A percentile compares a stretch with the other conserved stretches of the same genome.
Conservation (phyloP, 495 filamentous ascomycete genomes). For the Aspergillus taichungensis region DNA sequence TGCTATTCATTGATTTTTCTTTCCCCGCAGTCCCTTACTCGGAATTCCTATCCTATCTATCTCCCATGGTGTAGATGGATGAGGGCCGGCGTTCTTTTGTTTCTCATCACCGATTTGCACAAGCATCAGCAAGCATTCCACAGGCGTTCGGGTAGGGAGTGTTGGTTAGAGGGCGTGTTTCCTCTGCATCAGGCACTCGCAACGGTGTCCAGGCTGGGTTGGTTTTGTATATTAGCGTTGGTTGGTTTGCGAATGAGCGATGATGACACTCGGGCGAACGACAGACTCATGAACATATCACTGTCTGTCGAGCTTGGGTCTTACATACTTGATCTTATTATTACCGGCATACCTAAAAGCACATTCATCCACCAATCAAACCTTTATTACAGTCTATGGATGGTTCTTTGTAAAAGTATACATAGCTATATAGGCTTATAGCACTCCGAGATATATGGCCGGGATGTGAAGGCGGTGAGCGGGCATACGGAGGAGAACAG, state of each 20-base stretch:
- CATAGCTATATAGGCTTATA: too few relatives aligned
- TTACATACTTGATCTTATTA: conserved; percentile 13
- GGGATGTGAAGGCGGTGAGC: conserved; percentile 1
- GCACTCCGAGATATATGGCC: too few relatives aligned
- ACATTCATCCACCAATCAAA: too few relatives aligned
- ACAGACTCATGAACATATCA: conserved; percentile 16
- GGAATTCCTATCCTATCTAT: conserved; percentile 4
- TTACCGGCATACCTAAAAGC: conserved; percentile 2
- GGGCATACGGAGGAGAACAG: background rate
- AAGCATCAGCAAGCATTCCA: conserved; percentile 25
- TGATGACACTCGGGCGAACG: conserved; percentile 3
- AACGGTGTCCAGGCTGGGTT: conserved; percentile 13
- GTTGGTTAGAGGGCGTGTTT: conserved; percentile 21
- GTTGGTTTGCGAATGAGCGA: conserved; percentile 15
- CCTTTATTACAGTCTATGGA: too few relatives aligned
- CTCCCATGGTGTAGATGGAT: conserved; percentile 5
- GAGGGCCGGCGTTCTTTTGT: conserved; percentile 15
- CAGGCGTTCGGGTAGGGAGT: conserved; percentile 25
- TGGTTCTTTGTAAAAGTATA: too few relatives aligned
- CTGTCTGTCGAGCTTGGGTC: conserved; percentile 5
- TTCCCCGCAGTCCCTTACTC: conserved; percentile 1
- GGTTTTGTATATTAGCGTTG: conserved; percentile 38
- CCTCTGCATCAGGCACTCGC: conserved; percentile 19
- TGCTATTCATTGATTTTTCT: background rate
- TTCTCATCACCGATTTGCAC: conserved; percentile 15